These are phyloP conservation scores for Tulasnella sp. DNA, from an alignment of 768 basidiomycete species.

Conservation along the genomic window DNA sequence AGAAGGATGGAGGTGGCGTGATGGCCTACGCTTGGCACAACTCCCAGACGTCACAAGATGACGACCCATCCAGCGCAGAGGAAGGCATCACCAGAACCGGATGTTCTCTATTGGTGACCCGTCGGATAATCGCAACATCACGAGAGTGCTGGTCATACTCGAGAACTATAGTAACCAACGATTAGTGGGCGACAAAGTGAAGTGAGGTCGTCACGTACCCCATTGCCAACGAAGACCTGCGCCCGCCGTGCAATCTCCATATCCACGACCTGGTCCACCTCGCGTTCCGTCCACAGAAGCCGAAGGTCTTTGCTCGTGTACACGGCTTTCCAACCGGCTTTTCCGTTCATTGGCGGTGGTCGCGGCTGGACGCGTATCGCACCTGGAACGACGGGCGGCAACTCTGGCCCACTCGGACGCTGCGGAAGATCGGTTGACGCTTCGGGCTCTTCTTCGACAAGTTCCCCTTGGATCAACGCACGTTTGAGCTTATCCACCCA, in stretches of 20 bases:
- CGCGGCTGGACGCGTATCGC: background rate
- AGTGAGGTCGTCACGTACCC: conserved; percentile 21
- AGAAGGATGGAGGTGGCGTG: too few relatives aligned
- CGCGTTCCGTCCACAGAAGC: conserved; percentile 41
- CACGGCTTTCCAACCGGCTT: conserved; percentile 37
- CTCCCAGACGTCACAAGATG: too few relatives aligned
- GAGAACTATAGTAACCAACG: background rate
- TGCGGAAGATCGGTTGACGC: background rate
- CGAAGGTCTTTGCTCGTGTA: conserved; percentile 43
- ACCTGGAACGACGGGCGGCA: background rate
- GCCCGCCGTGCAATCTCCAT: conserved; percentile 56
- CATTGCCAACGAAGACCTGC: conserved; percentile 57
- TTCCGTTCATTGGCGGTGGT: background rate
- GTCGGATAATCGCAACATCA: conserved; percentile 12
- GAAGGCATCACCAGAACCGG: conserved; percentile 1
- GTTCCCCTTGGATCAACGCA: conserved; percentile 25
- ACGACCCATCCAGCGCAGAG: background rate
- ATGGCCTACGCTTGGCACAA: too few relatives aligned
- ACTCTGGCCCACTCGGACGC: too few relatives aligned
- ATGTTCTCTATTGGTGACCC: conserved; percentile 12
- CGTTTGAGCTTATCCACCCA: conserved; percentile 39
- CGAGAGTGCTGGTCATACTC: conserved; percentile 10
- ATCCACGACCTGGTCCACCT: conserved; percentile 48
- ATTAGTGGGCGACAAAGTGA: too few relatives aligned
- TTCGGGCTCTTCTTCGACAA: background rate